phyloP scores from a whole-genome alignment of 495 filamentous ascomycete genomes.

The Xeromyces bisporus region DNA sequence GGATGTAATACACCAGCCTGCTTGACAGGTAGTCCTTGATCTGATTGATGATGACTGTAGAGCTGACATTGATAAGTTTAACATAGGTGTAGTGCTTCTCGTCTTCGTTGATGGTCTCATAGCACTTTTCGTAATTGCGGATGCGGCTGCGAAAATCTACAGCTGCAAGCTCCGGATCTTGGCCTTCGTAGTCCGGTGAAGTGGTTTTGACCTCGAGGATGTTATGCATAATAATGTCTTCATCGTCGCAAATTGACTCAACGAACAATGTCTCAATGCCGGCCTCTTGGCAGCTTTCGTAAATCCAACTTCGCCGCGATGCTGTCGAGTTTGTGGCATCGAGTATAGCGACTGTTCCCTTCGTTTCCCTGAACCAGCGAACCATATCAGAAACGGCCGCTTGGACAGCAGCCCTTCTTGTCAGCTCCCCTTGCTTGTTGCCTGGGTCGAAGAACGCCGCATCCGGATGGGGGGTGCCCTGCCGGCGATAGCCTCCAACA shows the following conservation, averaged over 20 bases:
- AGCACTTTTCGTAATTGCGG: slow-evolving; percentile 89
- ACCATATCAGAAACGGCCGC: slow-evolving; percentile 84
- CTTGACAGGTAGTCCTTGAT: slow-evolving; percentile 94
- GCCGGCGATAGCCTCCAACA: slow-evolving; percentile 82
- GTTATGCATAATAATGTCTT: slow-evolving; percentile 89
- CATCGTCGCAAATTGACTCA: slow-evolving; percentile 88
- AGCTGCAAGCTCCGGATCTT: slow-evolving; percentile 81
- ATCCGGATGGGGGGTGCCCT: slow-evolving; percentile 65
- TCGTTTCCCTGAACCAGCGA: slow-evolving; percentile 59
- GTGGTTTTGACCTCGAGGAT: slow-evolving; percentile 96
- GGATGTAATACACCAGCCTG: slow-evolving; percentile 90
- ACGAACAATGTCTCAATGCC: slow-evolving; percentile 86
- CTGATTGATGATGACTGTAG: slow-evolving; percentile 89
- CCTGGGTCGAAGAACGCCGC: slow-evolving; percentile 86
- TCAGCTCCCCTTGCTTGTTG: slow-evolving; percentile 78
- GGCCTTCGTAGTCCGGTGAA: slow-evolving; percentile 83
- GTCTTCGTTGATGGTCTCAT: slow-evolving; percentile 75
- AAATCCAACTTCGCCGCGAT: slow-evolving; percentile 75
- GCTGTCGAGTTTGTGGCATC: slow-evolving; percentile 95
- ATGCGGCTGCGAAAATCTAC: slow-evolving; percentile 87
- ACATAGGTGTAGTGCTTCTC: slow-evolving; percentile 81
- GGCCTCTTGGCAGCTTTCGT: slow-evolving; percentile 51
- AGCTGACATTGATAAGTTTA: slow-evolving; percentile 92
- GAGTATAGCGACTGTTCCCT: slow-evolving; percentile 73
- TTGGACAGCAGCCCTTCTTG: slow-evolving; percentile 72